phyloP scores from a whole-genome alignment of 2,329 filamentous ascomycete genomes.

The Cytospora mali region DNA sequence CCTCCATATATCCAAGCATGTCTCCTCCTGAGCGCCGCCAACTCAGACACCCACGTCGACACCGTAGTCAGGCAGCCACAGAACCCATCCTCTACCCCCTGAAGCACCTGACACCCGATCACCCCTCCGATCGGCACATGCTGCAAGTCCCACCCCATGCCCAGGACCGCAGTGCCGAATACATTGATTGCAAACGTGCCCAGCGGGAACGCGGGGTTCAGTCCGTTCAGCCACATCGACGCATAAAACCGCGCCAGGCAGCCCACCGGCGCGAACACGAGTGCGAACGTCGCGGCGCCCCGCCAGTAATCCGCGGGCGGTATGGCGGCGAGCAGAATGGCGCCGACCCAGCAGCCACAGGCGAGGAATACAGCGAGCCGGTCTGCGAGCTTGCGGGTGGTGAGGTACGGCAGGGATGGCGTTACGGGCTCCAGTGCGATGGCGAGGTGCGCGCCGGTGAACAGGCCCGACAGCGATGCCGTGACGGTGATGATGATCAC shows the following conservation, averaged over 20 bases:
- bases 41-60: conserved; percentile 67
- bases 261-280: conserved; percentile 82
- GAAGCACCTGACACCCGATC: conserved; percentile 63
- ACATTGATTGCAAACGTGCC: conserved; percentile 87
- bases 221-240: conserved; percentile 70
- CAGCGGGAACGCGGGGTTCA: conserved; percentile 70
- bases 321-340: conserved; percentile 70
- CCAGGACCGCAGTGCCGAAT: conserved; percentile 72
- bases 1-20: conserved; percentile 69
- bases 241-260: conserved; percentile 75
- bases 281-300: conserved; percentile 70
- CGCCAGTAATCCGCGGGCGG: conserved; percentile 76
- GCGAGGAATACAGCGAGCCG: conserved; percentile 64
- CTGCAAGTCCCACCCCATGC: conserved; percentile 77
- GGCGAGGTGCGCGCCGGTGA: conserved; percentile 76
- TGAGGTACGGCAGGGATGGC: conserved; percentile 60
- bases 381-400: conserved; percentile 66
- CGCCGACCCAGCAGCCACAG: conserved; percentile 76
- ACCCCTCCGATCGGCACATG: conserved; percentile 60
- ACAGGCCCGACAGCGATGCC: conserved; percentile 70
- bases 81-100: conserved; percentile 68
- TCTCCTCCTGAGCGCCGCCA: conserved; percentile 51
- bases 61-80: conserved; percentile 69
- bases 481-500: conserved; percentile 73
- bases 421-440: conserved; percentile 58